These are phyloP conservation scores for Spirogloea muscicola DNA, from an alignment of 139 green algal species.

Conservation along the genomic window DNA sequence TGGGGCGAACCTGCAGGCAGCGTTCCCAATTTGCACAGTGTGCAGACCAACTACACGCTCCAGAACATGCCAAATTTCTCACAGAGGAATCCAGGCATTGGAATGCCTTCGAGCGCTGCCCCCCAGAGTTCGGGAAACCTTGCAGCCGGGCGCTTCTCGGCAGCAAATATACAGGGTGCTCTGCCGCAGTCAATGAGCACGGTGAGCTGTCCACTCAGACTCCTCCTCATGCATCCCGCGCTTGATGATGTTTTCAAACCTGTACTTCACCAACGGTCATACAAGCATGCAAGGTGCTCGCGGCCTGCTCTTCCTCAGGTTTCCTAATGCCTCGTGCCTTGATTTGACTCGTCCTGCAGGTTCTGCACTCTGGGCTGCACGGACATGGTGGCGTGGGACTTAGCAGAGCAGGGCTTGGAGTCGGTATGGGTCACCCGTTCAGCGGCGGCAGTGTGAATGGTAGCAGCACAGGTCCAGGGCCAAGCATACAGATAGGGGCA, in stretches of 20 bases:
- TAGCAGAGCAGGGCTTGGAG: constrained; percentile 23
- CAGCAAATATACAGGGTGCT: constrained; percentile 2
- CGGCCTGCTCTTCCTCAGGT: background rate
- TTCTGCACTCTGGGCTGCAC: constrained; percentile 26
- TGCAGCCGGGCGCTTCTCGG: constrained; percentile 23
- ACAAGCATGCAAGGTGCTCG: constrained; percentile 12
- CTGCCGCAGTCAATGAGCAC: constrained; percentile 24
- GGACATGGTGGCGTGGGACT: constrained; percentile 26
- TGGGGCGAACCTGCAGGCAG: constrained; percentile 10
- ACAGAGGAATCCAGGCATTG: constrained; percentile 29
- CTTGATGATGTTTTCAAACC: constrained; percentile 10
- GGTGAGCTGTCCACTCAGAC: too few relatives aligned
- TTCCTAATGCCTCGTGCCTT: background rate
- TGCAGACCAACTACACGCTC: constrained; percentile 39
- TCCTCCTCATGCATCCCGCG: too few relatives aligned
- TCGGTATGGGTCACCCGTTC: constrained; percentile 23
- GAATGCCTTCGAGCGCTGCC: constrained; percentile 11
- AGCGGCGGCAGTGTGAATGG: constrained; percentile 27
- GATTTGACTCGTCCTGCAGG: constrained; percentile 15
- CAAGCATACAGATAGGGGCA: constrained; percentile 12
- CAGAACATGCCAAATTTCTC: constrained; percentile 45
- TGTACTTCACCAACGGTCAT: background rate
- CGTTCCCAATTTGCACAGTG: constrained; percentile 36
- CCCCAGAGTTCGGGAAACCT: constrained; percentile 27
- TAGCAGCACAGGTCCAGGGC: background rate